phyloP scores from a whole-genome alignment of 306 rosid species.

The Corylus americana region DNA sequence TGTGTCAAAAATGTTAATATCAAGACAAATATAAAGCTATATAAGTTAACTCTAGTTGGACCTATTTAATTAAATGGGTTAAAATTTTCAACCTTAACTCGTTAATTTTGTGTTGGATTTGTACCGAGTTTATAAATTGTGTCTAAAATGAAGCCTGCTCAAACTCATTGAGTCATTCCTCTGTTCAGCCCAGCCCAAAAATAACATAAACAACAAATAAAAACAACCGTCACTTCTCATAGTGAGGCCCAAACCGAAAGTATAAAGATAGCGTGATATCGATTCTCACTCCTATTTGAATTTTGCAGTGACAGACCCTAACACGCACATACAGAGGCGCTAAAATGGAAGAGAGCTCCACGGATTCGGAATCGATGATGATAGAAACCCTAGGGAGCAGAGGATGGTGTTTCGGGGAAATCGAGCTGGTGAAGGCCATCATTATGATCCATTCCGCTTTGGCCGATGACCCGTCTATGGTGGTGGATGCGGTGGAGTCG shows the following conservation, averaged over 20 bases:
- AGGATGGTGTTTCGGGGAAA: conserved; percentile 51
- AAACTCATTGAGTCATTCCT: not conserved
- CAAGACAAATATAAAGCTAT: no score
- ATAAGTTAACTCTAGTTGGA: no score
- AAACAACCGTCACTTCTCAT: no score
- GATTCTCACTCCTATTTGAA: not conserved
- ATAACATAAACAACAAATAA: not conserved
- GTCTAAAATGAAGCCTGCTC: not conserved
- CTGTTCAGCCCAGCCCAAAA: not conserved
- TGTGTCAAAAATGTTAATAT: no score
- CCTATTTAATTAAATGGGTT: no score
- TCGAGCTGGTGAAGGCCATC: conserved; percentile 37
- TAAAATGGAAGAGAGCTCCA: conserved; percentile 36
- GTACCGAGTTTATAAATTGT: no score
- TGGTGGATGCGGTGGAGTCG: conserved; percentile 40
- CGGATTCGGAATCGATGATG: conserved; percentile 19
- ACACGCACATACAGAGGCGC: conserved; percentile 3
- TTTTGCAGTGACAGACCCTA: not conserved
- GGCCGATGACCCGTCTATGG: conserved; percentile 38
- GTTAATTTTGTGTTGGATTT: no score
- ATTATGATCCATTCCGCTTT: conserved; percentile 43
- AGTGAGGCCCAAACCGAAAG: not conserved
- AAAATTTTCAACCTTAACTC: no score
- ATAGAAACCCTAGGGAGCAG: conserved; percentile 44
- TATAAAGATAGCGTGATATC: not conserved